A percentile compares a stretch with the other conserved stretches of the same genome.
phyloP scores from a whole-genome alignment of 73 alveolate species.

The Tetrahymena thermophila region DNA sequence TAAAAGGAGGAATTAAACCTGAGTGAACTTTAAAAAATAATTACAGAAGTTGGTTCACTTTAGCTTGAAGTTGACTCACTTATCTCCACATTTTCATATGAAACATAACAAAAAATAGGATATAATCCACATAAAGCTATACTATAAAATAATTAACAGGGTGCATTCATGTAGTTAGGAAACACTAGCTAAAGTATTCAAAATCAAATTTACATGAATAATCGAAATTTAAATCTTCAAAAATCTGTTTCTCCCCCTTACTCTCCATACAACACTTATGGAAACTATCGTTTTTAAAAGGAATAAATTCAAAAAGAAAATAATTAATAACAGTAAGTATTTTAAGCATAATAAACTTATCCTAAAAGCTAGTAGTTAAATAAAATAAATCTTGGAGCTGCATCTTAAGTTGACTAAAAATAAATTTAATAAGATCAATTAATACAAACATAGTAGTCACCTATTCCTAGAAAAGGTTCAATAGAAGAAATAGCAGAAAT shows the following conservation, averaged over 20 bases:
- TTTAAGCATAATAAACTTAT: not conserved
- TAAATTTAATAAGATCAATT: not conserved
- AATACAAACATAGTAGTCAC: not conserved
- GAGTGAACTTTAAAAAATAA: not conserved
- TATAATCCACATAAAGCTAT: not conserved
- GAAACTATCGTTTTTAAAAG: not conserved
- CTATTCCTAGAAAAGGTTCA: not conserved
- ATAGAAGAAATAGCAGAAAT: not conserved
- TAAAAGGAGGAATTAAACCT: not conserved
- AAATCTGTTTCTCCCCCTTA: not conserved
- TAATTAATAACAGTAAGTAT: not conserved
- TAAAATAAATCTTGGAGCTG: not conserved
- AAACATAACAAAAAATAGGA: not conserved
- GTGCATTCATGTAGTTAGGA: not conserved
- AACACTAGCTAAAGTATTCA: not conserved
- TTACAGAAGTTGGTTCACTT: not conserved
- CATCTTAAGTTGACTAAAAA: not conserved
- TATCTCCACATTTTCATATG: not conserved
- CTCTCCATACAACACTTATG: not conserved
- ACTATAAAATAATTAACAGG: not conserved
- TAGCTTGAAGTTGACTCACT: not conserved
- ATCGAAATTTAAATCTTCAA: not conserved
- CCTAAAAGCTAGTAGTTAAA: not conserved
- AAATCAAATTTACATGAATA: not conserved
- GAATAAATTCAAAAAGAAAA: not conserved